phyloP scores from a whole-genome alignment of 176 grass and related monocot species.

The Calamus simplicifolius region DNA sequence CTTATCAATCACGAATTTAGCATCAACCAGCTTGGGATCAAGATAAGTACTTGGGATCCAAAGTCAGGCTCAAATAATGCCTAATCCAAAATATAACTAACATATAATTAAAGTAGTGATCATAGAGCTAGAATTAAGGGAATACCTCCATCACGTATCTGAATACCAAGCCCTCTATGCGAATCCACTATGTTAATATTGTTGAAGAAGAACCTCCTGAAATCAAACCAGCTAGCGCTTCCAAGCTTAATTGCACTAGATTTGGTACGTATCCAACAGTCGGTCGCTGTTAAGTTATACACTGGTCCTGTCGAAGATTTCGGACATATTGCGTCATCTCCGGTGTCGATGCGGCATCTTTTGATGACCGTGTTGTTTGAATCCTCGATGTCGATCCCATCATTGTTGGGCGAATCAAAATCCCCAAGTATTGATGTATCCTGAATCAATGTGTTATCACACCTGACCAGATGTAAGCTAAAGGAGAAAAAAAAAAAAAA shows the following conservation, averaged over 20 bases:
- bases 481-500: neutral
- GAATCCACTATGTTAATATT: slow-evolving; percentile 77
- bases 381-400: slow-evolving; percentile 77
- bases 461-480: slow-evolving; percentile 75
- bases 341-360: slow-evolving; percentile 60
- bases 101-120: too few relatives aligned
- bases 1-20: too few relatives aligned
- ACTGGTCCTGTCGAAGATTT: slow-evolving; percentile 64
- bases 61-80: too few relatives aligned
- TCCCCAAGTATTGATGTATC: slow-evolving; percentile 75
- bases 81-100: too few relatives aligned
- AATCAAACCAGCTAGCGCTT: slow-evolving; percentile 50
- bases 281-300: slow-evolving; percentile 48
- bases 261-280: slow-evolving; percentile 89
- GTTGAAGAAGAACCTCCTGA: slow-evolving; percentile 42
- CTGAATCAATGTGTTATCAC: slow-evolving; percentile 46
- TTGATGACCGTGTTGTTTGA: slow-evolving; percentile 77
- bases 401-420: slow-evolving; percentile 70
- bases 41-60: too few relatives aligned
- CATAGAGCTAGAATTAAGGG: neutral
- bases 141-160: slow-evolving; percentile 91
- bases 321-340: slow-evolving; percentile 71
- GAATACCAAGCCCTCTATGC: slow-evolving; percentile 73
- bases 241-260: slow-evolving; percentile 87
- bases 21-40: too few relatives aligned